phyloP scores from a whole-genome alignment of 2,329 filamentous ascomycete species.

The Ploettnerulaceae sp. region DNA sequence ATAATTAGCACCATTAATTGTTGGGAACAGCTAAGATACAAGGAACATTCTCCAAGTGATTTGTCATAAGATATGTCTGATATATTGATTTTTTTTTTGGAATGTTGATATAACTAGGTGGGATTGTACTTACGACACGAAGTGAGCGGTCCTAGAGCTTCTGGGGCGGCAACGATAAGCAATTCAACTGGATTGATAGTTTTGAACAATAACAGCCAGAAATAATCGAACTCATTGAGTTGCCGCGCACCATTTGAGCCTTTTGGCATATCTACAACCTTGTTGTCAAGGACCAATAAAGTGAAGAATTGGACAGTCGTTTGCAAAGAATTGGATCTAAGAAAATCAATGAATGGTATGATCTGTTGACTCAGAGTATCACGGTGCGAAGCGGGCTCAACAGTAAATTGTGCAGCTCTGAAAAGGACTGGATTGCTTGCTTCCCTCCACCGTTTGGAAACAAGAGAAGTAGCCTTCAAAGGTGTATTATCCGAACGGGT shows the following conservation, averaged over 20 bases:
- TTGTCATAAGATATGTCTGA: too few species aligned
- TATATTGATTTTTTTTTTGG: too few species aligned
- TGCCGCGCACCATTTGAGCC: constrained; percentile 2
- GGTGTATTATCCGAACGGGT: constrained; percentile 35
- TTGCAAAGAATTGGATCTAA: constrained; percentile 32
- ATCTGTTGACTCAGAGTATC: constrained; percentile 19
- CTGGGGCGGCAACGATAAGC: constrained; percentile 56
- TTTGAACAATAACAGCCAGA: constrained; percentile 53
- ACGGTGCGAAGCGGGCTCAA: constrained; percentile 28
- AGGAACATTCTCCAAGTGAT: too few species aligned
- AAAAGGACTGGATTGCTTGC: constrained; percentile 53
- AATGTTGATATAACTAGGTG: too few species aligned
- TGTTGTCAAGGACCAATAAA: constrained; percentile 36
- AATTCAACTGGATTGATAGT: constrained; percentile 49
- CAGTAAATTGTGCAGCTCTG: constrained; percentile 43
- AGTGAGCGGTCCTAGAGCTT: constrained; percentile 56
- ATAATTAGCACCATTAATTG: too few species aligned
- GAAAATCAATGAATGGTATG: constrained; percentile 35
- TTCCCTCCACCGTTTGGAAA: constrained; percentile 49
- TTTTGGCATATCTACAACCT: constrained; percentile 16
- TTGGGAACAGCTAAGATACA: too few species aligned
- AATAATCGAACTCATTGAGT: constrained; percentile 25
- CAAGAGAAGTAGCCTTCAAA: constrained; percentile 53
- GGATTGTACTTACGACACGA: too few species aligned
- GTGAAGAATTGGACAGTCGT: constrained; percentile 45